Percentiles rank a stretch among this genome's conserved stretches.
Conservation (phyloP, 495 filamentous ascomycete genomes). For the Schizothecium vesticola region DNA sequence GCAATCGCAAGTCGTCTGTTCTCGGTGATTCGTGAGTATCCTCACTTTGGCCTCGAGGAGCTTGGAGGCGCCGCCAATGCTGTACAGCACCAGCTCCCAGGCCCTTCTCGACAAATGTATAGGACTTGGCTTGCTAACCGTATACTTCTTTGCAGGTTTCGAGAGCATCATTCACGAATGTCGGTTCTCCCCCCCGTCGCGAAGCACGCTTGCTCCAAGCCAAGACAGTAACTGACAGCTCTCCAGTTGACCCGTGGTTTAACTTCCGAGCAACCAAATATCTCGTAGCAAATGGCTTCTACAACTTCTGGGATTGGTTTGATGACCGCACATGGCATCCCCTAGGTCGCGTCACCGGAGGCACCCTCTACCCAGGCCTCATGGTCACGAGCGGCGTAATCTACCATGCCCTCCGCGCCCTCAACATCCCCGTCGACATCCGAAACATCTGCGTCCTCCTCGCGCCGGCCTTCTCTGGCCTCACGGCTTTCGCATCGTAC, state of each 20-base stretch:
- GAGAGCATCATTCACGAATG: slow-evolving; percentile 99
- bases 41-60: not conserved
- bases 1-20: slow-evolving; percentile 93
- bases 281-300: slow-evolving; percentile 91
- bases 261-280: slow-evolving; percentile 99
- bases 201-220: not conserved
- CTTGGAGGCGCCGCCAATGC: not conserved
- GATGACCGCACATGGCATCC: slow-evolving; percentile 99
- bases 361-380: slow-evolving; percentile 94
- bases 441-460: slow-evolving; percentile 97
- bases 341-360: slow-evolving; percentile 95
- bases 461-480: slow-evolving; percentile 89
- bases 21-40: slow-evolving; percentile 85
- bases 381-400: slow-evolving; percentile 99
- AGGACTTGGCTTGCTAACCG: slow-evolving; percentile 28
- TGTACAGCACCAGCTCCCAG: not conserved
- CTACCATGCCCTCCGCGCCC: slow-evolving; percentile 86
- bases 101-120: not conserved
- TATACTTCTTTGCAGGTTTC: slow-evolving; percentile 58
- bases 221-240: slow-evolving; percentile 24
- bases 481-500: slow-evolving; percentile 91
- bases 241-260: slow-evolving; percentile 98
- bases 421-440: slow-evolving; percentile 95
- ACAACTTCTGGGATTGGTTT: slow-evolving; percentile 99
- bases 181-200: slow-evolving; percentile 45